Conservation (phyloP, 768 basidiomycete genomes). For the Tricholoma saponaceum region DNA sequence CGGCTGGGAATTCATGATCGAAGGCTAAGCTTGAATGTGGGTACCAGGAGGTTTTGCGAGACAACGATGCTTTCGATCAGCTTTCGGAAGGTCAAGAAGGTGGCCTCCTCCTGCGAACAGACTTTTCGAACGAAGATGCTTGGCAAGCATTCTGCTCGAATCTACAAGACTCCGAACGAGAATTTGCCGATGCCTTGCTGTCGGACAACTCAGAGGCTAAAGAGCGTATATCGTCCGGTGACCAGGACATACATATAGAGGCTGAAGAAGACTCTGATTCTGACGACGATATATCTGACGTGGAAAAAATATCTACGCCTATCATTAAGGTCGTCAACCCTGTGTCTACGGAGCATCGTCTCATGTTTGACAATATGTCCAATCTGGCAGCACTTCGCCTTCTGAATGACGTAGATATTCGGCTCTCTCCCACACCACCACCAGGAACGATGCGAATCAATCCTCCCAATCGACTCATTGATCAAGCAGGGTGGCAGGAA, state of each 20-base stretch:
- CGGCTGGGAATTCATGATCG: background rate
- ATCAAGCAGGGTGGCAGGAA: slow-evolving; percentile 67
- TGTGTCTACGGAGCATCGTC: slow-evolving; percentile 32
- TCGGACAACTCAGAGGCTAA: background rate
- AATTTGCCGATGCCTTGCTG: slow-evolving; percentile 33
- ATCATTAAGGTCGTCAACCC: slow-evolving; percentile 50
- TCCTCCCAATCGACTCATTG: slow-evolving; percentile 56
- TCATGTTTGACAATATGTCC: slow-evolving; percentile 45
- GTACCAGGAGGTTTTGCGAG: slow-evolving; percentile 21
- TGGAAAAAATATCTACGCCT: slow-evolving; percentile 24
- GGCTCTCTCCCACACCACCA: slow-evolving; percentile 45
- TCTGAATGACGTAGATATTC: slow-evolving; percentile 68
- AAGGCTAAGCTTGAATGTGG: background rate
- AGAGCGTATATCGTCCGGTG: background rate
- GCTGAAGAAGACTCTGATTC: slow-evolving; percentile 29
- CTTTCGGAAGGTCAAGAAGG: slow-evolving; percentile 43
- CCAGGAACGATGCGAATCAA: slow-evolving; percentile 40
- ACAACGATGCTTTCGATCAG: slow-evolving; percentile 54
- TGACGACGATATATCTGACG: slow-evolving; percentile 26
- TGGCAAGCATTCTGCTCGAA: slow-evolving; percentile 53
- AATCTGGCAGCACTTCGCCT: slow-evolving; percentile 66
- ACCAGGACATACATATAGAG: slow-evolving; percentile 19
- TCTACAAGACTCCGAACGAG: slow-evolving; percentile 54
- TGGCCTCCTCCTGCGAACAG: slow-evolving; percentile 69
- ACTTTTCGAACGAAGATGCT: slow-evolving; percentile 62